These are phyloP conservation scores for Triticum timopheevii DNA, from an alignment of 176 grass and related monocot genomes.

Conservation along the genomic window DNA sequence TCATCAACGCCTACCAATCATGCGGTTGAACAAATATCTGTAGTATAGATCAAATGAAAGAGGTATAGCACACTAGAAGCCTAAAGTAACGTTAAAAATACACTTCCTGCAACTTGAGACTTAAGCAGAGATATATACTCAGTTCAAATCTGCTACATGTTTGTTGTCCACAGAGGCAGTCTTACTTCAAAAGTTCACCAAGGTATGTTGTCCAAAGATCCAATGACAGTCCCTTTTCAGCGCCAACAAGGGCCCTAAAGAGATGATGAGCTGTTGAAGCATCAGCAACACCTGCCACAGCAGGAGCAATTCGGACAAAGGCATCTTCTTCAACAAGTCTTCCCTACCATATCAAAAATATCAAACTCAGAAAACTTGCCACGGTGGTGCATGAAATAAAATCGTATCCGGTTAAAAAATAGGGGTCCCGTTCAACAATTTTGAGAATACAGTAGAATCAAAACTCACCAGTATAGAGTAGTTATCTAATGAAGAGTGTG, in stretches of 20 bases:
- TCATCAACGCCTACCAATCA: constrained; percentile 1
- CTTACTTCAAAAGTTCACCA: constrained; percentile 87
- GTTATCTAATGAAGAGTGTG: constrained; percentile 45
- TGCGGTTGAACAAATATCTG: neutral
- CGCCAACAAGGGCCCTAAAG: constrained; percentile 78
- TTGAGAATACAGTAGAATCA: constrained; percentile 28
- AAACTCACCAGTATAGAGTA: constrained; percentile 68
- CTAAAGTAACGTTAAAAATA: constrained; percentile 22
- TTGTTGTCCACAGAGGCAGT: constrained; percentile 15
- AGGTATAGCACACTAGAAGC: neutral
- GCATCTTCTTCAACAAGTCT: constrained; percentile 88
- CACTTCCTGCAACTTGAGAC: constrained; percentile 6
- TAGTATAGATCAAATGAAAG: constrained; percentile 8
- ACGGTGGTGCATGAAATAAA: neutral
- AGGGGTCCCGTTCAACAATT: neutral
- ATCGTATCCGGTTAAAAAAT: neutral
- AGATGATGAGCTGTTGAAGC: constrained; percentile 73
- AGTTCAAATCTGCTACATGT: constrained; percentile 16
- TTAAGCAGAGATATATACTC: neutral
- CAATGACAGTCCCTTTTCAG: constrained; percentile 72
- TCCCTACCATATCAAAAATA: constrained; percentile 60
- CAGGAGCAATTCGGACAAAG: constrained; percentile 89
- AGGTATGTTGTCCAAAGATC: constrained; percentile 80
- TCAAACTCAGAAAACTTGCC: constrained; percentile 24
- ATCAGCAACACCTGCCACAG: constrained; percentile 78